Evolutionary conservation across 192 early-diverging fungal genomes (phyloP), one percentile per base, ranked within the genome.

Genomic region (Backusella circina): DNA sequence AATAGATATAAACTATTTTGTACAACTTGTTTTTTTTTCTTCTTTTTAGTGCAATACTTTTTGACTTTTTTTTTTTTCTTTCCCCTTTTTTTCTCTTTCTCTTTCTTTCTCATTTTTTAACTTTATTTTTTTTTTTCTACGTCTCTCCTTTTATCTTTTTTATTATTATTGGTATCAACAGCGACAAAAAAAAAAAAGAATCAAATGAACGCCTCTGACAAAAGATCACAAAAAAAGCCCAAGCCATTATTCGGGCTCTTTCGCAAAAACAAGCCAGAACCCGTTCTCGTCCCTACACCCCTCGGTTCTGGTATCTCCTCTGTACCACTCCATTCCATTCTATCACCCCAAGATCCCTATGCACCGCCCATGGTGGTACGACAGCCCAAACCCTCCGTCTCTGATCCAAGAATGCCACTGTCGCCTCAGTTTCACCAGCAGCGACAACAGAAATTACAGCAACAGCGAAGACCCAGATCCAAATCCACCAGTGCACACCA

Each of bases 201-300:
- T 13, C 10, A 61, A 13, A 61, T 61, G 54, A 61, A 61, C 54
- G 54, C 26, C 26, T 12, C 54, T 32, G 65, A 33, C 8, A 68
- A 70, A 6, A 70, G 38, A 70, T 8, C 37, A 41, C 44, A 47
- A 47, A 70, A 37, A 70, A 74, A 74, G 30, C 73, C 73, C n/a
- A 41, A 39, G 28, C 73, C 73, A 39, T 38, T 74, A 31, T 74
- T 74, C 33, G 38, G 61, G 8, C 32, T 74, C 12, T 74, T 74
- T 12, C 61, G 73, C 13, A 74, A 74, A 28, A 74, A 65, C 21
- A 74, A 74, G 31, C 61, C 73, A 18, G 51, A 33, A 2, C 61
- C 73, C 18, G 51, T 73, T 0, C 36, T 64, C 5, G 32, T 73
- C 8, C 32, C 54, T 21, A 33, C 54, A 12, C 33, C 33, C n/a